Conservation (phyloP, 2,329 filamentous ascomycete species). For the Hypoxylon sp. region DNA sequence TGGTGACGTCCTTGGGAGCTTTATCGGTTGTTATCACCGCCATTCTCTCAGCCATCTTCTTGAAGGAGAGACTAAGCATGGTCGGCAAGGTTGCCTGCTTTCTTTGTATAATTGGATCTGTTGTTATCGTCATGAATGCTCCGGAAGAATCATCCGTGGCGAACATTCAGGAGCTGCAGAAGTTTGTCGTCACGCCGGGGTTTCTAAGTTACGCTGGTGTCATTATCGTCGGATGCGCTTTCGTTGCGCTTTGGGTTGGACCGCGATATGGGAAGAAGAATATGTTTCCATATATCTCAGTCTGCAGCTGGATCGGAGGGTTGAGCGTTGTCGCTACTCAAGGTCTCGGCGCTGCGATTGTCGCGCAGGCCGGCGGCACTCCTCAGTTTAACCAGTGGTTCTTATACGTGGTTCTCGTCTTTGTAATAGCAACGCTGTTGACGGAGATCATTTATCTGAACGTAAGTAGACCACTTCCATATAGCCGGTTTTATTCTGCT, state of each 20-base stretch:
- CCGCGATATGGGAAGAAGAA: constrained; percentile 94
- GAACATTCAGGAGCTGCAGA: constrained; percentile 92
- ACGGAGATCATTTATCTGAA: constrained; percentile 97
- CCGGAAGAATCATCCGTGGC: constrained; percentile 86
- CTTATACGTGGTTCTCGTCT: constrained; percentile 89
- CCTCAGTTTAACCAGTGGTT: constrained; percentile 99
- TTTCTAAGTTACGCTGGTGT: constrained; percentile 89
- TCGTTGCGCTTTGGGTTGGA: constrained; percentile 83
- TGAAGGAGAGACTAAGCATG: constrained; percentile 95
- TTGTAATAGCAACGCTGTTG: constrained; percentile 88
- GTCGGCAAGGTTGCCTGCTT: constrained; percentile 97
- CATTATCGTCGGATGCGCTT: constrained; percentile 77
- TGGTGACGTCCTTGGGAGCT: constrained; percentile 92
- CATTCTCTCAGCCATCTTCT: constrained; percentile 90
- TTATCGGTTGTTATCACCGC: constrained; percentile 93
- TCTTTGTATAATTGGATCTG: constrained; percentile 90
- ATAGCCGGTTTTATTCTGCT: constrained; percentile 46
- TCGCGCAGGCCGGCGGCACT: constrained; percentile 84
- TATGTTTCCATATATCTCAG: constrained; percentile 97
- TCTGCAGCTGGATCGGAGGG: constrained; percentile 94
- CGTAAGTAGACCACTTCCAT: constrained; percentile 67
- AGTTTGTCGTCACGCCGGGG: constrained; percentile 85
- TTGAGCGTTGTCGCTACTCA: constrained; percentile 96
- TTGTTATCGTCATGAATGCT: constrained; percentile 95
- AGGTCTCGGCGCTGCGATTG: constrained; percentile 89